Base-by-base conservation (phyloP, 2,329 filamentous ascomycete genomes). In the Talaromyces pinophilus region DNA sequence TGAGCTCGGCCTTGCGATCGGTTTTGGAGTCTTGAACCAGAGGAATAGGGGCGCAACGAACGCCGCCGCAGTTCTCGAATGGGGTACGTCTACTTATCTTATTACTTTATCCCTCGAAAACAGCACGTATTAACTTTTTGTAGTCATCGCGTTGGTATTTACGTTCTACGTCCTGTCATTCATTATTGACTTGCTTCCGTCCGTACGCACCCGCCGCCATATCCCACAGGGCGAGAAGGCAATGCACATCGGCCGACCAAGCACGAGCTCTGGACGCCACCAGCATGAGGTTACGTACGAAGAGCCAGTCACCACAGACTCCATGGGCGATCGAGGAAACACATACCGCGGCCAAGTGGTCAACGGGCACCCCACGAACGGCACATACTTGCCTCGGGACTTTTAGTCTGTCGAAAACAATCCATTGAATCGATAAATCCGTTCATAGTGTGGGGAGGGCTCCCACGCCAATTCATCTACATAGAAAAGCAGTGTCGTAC, bases 81-180 rank as follows among this genome's bases (percentile, higher is more conserved):
- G 87, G 87, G 77, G 80, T 78, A 75, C 72, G 75, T 72, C 59
- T 42, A 50, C 11, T 54, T 28, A 52, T 33, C 11, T 54, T 30
- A 52, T 33, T 40, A 13, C 17, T 13, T n/a, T 10, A n/a, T 35
- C 3, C 5, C 28, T 35, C 10, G 17, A 15, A 13, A 57, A 55
- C n/a, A 4, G 25, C 28, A 19, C 6, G 10, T 11, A 44, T 11
- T 60, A 40, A 60, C 22, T 30, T 19, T 19, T 0, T 67, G 33
- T 64, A 78, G 75, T 87, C 67, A 88, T 97, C 70, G 87, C 92
- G 38, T 88, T 96, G 74, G 84, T 97, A 74, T 97, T 93, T 81
- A 92, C 91, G 63, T 90, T 93, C 74, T 98, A 97, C 80, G 84
- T 96, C 68, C 85, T 94, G 69, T 92, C 90, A 68, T 98, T 96